Percentiles rank a stretch among this genome's conserved stretches.
Evolutionary conservation across 352 stramenopile species (phyloP).

Genomic region (Pythium phragmiticola): DNA sequence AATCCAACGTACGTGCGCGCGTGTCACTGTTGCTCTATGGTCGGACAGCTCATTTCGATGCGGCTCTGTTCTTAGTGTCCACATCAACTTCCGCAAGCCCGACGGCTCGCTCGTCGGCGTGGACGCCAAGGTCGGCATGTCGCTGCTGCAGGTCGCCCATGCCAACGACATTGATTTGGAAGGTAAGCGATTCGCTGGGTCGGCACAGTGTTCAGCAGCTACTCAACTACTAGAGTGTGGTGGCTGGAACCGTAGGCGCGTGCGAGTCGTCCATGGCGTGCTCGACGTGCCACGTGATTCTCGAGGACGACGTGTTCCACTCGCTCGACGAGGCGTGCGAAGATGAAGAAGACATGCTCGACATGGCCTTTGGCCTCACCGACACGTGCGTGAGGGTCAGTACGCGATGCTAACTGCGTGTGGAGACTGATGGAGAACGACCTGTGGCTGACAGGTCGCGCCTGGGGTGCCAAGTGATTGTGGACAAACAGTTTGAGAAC

Average conservation of each 20-base stretch:
- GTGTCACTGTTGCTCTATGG: neutral
- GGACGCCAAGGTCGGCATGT: constrained; percentile 76
- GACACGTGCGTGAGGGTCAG: constrained; percentile 66
- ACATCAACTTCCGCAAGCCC: constrained; percentile 70
- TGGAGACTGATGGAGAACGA: neutral
- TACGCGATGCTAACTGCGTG: neutral
- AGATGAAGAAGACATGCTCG: constrained; percentile 98
- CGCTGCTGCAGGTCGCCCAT: constrained; percentile 92
- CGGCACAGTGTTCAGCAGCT: neutral
- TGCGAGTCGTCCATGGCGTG: constrained; percentile 96
- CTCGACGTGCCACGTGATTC: constrained; percentile 98
- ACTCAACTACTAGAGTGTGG: neutral
- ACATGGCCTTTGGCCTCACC: constrained; percentile 98
- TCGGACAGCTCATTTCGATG: neutral
- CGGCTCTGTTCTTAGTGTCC: constrained; percentile 40
- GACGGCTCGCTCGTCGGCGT: constrained; percentile 66
- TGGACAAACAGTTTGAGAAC: constrained; percentile 90
- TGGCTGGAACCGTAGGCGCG: constrained; percentile 44
- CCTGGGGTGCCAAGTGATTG: constrained; percentile 89
- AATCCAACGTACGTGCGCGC: constrained; percentile 54
- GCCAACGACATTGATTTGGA: constrained; percentile 94
- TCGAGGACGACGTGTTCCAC: constrained; percentile 93
- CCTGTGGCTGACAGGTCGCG: constrained; percentile 56
- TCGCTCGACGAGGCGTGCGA: constrained; percentile 89
- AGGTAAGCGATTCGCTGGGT: constrained; percentile 36